phyloP scores from a whole-genome alignment of 75 land plant genomes.

The Pinus albicaulis region DNA sequence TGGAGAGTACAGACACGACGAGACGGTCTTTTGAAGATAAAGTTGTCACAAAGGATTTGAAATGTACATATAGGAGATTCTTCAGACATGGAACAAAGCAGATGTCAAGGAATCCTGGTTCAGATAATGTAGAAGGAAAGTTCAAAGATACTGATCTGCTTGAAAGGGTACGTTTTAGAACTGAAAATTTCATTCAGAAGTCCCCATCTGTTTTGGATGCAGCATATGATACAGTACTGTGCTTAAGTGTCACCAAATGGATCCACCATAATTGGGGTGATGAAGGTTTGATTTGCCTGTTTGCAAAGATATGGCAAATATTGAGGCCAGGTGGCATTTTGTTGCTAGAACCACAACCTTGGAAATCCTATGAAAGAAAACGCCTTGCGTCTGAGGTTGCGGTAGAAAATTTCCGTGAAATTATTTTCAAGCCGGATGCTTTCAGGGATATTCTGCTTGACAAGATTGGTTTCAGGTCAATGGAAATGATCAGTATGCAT shows the following conservation, averaged over 20 bases:
- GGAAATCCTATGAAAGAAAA: slow-evolving; percentile 74
- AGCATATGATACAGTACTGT: slow-evolving; percentile 37
- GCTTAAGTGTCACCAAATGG: slow-evolving; percentile 95
- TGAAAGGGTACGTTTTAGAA: slow-evolving; percentile 31
- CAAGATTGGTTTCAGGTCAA: slow-evolving; percentile 77
- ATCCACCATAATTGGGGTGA: slow-evolving; percentile 98
- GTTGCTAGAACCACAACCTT: slow-evolving; percentile 91
- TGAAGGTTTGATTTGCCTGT: slow-evolving; percentile 72
- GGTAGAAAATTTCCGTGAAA: slow-evolving; percentile 12
- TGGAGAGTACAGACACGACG: slow-evolving; percentile 3
- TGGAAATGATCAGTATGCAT: slow-evolving; percentile 38
- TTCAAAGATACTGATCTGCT: slow-evolving; percentile 18
- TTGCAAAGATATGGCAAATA: slow-evolving; percentile 67
- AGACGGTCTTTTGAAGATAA: background rate
- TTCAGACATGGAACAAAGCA: background rate
- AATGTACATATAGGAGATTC: background rate
- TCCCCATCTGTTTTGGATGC: slow-evolving; percentile 8
- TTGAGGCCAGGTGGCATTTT: slow-evolving; percentile 89
- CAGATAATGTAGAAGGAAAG: slow-evolving; percentile 2
- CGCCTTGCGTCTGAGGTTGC: slow-evolving; percentile 48
- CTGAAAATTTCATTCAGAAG: slow-evolving; percentile 19
- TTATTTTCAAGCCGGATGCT: slow-evolving; percentile 21
- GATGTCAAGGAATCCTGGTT: background rate
- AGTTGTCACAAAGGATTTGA: slow-evolving; percentile 5
- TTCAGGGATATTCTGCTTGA: slow-evolving; percentile 65